Percentiles rank a stretch among this genome's conserved stretches.
phyloP scores from a whole-genome alignment of 129 eudicot species.

The Glebionis coronaria region DNA sequence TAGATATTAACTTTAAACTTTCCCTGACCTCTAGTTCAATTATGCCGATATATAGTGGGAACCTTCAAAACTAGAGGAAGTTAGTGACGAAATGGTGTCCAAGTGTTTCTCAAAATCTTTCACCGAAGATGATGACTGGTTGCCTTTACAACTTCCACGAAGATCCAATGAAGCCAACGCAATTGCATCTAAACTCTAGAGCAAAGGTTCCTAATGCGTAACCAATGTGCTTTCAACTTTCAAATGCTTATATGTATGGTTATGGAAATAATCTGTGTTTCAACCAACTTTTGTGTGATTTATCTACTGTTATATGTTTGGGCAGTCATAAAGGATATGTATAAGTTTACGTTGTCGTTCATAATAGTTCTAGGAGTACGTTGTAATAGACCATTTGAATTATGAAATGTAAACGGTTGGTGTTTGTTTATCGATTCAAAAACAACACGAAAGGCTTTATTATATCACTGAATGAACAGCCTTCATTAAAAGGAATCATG shows the following conservation, averaged over 20 bases:
- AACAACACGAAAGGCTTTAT: too few relatives aligned
- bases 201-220: not conserved
- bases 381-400: not conserved
- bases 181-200: constrained; percentile 27
- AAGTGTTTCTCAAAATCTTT: constrained; percentile 18
- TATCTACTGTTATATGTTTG: constrained; percentile 1
- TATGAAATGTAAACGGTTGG: not conserved
- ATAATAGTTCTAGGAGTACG: not conserved
- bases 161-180: not conserved
- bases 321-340: not conserved
- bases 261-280: not conserved
- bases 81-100: constrained; percentile 32
- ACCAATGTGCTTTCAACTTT: not conserved
- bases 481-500: too few relatives aligned
- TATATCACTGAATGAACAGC: too few relatives aligned
- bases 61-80: constrained; percentile 32
- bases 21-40: not conserved
- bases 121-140: constrained; percentile 34
- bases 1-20: not conserved
- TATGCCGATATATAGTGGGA: constrained; percentile 25
- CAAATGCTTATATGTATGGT: not conserved
- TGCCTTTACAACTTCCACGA: constrained; percentile 32
- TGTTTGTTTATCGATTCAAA: too few relatives aligned
- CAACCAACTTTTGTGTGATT: not conserved
- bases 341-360: not conserved